Evolutionary conservation across 345 rosid genomes (phyloP), one percentile per base, ranked within the genome.

Genomic region (Arabis hirsuta): DNA sequence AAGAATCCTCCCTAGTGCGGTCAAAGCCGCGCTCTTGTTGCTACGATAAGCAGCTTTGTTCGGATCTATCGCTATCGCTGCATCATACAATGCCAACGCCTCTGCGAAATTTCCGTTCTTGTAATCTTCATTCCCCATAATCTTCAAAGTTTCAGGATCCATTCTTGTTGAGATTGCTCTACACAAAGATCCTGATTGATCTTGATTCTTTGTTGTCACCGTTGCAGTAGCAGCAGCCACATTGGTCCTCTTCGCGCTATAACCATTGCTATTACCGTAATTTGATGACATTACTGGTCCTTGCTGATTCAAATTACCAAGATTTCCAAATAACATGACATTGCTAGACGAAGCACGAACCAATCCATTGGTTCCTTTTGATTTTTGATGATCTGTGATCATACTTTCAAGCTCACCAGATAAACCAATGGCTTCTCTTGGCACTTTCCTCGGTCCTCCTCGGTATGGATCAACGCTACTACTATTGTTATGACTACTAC

Each of bases 41-140:
- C 98, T 95, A 42, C 99, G 78, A 36, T 92, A 95, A 1, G 99
- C 81, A 59, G 98, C 96, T 72, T 86, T 95, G 32, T 85, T 79
- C 0, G 98, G 94, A 62, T 95, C 98, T 47, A 95, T 88, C 1
- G 93, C 78, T 41, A 95, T 95, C 3, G 99, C 99, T 2, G 99
- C 99, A 11, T 95, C 97, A 58, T 95, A 95, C 77, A 95, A 73
- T 2, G 96, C 96, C 69, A 95, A 79, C 0, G 98, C 98, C 77
- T 90, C 98, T 0, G 87, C 94, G 12, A 88, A 90, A 65, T 87
- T 90, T 27, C 99, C 98, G 3, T 81, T 90, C 86, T 95, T 95
- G 78, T 92, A 95, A 77, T 95, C 99, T 78, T 95, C 99, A 53
- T 95, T 95, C 0, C 98, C 99, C 98, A 88, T 88, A 0, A 91